Conservation (phyloP, 1,139 yeast species). For the Suhomyces panamericanus region DNA sequence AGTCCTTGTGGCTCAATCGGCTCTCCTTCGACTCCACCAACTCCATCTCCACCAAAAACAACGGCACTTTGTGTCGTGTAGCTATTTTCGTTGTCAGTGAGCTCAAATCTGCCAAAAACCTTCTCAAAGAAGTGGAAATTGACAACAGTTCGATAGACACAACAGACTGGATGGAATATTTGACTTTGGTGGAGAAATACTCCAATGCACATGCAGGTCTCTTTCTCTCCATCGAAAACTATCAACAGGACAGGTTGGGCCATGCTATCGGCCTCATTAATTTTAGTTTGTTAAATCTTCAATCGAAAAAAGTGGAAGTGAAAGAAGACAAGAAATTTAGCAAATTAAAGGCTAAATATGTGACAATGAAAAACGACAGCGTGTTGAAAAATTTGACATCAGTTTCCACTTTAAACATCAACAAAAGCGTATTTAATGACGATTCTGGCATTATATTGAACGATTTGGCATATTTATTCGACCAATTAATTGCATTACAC, state of each 20-base stretch:
- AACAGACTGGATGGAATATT: constrained; percentile 36
- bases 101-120: constrained; percentile 18
- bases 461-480: constrained; percentile 42
- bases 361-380: constrained; percentile 31
- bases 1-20: constrained; percentile 43
- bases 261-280: constrained; percentile 46
- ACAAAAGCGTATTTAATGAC: constrained; percentile 38
- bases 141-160: constrained; percentile 17
- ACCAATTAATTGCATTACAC: constrained; percentile 38
- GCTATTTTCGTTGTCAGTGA: constrained; percentile 43
- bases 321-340: constrained; percentile 17
- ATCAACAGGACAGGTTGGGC: constrained; percentile 43
- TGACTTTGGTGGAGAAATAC: constrained; percentile 36
- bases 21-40: constrained; percentile 29
- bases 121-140: constrained; percentile 8
- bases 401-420: constrained; percentile 37
- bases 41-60: constrained; percentile 33
- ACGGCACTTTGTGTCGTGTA: constrained; percentile 44
- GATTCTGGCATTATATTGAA: constrained; percentile 38
- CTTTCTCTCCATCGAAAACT: constrained; percentile 43
- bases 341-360: constrained; percentile 29
- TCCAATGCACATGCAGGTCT: constrained; percentile 44
- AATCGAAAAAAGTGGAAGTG: constrained; percentile 31
- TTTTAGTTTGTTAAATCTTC: constrained; percentile 39
- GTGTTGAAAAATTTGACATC: constrained; percentile 37